Evolutionary conservation across 116 monocot species (phyloP).

Genomic region (Dioscorea cayenensis): DNA sequence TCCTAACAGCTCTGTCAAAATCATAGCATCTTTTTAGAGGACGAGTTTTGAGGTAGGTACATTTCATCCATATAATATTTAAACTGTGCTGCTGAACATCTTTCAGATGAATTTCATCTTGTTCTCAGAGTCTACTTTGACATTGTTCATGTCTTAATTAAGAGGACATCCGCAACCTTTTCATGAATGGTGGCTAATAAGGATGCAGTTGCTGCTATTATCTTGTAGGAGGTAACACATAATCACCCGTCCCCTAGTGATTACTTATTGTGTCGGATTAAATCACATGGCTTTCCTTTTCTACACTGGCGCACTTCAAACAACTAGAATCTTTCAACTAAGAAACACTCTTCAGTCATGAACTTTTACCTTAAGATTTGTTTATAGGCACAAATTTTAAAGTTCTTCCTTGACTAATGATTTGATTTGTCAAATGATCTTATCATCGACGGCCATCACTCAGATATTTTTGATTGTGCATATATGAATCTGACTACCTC

Average conservation of each 20-base stretch:
- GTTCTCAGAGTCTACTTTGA: background rate
- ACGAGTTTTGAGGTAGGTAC: slow-evolving; percentile 59
- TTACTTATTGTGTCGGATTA: background rate
- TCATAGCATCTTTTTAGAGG: slow-evolving; percentile 17
- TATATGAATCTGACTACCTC: no score
- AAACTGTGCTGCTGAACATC: background rate
- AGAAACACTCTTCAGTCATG: no score
- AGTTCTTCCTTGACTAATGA: no score
- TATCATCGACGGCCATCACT: no score
- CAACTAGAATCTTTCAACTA: no score
- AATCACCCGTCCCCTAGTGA: background rate
- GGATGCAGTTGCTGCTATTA: background rate
- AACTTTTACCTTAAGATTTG: no score
- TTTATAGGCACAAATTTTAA: no score
- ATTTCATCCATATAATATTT: background rate
- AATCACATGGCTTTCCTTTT: no score
- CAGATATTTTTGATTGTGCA: no score
- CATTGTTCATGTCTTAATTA: background rate
- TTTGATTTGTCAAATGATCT: no score
- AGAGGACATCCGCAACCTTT: background rate
- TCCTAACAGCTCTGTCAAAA: slow-evolving; percentile 63
- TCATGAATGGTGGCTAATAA: slow-evolving; percentile 1
- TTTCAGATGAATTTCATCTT: background rate
- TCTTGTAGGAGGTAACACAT: slow-evolving; percentile 2
- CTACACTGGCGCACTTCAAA: no score